Conservation (phyloP, 208 protist genomes). For the Strigomonas culicis region DNA sequence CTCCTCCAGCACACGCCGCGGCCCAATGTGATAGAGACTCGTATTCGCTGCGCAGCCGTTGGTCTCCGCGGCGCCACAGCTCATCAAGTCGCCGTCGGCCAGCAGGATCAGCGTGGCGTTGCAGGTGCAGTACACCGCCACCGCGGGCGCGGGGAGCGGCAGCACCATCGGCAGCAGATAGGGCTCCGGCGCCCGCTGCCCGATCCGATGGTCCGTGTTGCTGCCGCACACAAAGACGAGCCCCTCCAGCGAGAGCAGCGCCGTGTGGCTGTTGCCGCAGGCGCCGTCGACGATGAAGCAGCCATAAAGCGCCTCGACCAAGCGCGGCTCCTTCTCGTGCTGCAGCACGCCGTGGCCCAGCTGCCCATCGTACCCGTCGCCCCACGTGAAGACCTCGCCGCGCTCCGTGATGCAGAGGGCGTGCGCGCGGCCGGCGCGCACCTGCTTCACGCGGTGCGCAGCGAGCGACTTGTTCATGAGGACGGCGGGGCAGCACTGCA, state of each 20-base stretch:
- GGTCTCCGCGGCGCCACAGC: slow-evolving; percentile 42
- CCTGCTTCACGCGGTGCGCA: not conserved
- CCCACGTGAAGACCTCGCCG: slow-evolving; percentile 74
- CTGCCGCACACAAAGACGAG: slow-evolving; percentile 71
- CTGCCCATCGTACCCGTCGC: slow-evolving; percentile 39
- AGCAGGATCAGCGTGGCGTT: slow-evolving; percentile 67
- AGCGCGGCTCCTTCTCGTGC: slow-evolving; percentile 30
- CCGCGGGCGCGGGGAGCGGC: slow-evolving; percentile 36
- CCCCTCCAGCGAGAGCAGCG: slow-evolving; percentile 52
- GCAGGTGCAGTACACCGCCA: slow-evolving; percentile 48
- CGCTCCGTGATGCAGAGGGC: slow-evolving; percentile 41
- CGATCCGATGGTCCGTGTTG: slow-evolving; percentile 60
- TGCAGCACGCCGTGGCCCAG: slow-evolving; percentile 56
- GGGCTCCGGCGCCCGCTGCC: slow-evolving; percentile 27
- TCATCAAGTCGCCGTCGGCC: slow-evolving; percentile 66
- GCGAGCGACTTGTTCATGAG: not conserved
- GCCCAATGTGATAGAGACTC: slow-evolving; percentile 22
- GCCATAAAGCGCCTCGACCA: slow-evolving; percentile 39
- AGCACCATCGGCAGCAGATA: slow-evolving; percentile 28
- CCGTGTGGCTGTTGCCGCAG: slow-evolving; percentile 57
- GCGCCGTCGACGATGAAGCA: slow-evolving; percentile 47
- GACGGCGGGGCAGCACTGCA: too few species aligned
- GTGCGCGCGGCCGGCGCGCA: slow-evolving; percentile 44
- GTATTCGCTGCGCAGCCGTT: slow-evolving; percentile 32
- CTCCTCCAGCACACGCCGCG: slow-evolving; percentile 47